These are phyloP conservation scores for Umbelopsis ramanniana DNA, from an alignment of 192 early-diverging fungal species.

Conservation along the genomic window DNA sequence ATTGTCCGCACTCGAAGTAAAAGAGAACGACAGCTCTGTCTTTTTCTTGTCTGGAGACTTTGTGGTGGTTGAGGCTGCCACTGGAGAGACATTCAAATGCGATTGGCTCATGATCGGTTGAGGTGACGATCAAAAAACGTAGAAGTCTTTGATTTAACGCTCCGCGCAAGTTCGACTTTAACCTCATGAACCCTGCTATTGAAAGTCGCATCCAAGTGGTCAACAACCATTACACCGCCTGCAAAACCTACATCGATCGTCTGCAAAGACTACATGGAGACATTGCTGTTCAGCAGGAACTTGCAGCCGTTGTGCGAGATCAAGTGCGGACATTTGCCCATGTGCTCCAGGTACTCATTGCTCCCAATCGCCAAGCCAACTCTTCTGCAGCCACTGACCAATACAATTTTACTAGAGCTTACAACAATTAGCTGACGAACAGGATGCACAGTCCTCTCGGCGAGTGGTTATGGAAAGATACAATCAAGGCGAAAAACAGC, in stretches of 20 bases:
- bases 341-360: slow-evolving; percentile 9
- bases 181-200: not conserved
- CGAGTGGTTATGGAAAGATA: slow-evolving; percentile 43
- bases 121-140: not conserved
- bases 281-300: slow-evolving; percentile 5
- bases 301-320: slow-evolving; percentile 15
- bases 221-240: slow-evolving; percentile 7
- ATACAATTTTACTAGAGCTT: not conserved
- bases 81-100: not conserved
- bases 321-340: slow-evolving; percentile 24
- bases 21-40: slow-evolving; percentile 47
- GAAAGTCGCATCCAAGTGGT: slow-evolving; percentile 12
- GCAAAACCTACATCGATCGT: slow-evolving; percentile 7
- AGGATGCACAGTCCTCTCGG: slow-evolving; percentile 52
- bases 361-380: not conserved
- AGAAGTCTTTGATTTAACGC: not conserved
- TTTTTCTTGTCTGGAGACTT: slow-evolving; percentile 1
- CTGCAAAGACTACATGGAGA: not conserved
- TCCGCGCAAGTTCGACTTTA: not conserved
- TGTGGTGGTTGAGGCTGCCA: not conserved
- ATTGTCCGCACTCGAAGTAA: slow-evolving; percentile 49
- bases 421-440: slow-evolving; percentile 52
- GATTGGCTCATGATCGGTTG: not conserved
- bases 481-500: slow-evolving; percentile 54
- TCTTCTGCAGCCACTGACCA: not conserved